Evolutionary conservation across 352 stramenopile species (phyloP).

Genomic region (Globisporangium takayamanum): DNA sequence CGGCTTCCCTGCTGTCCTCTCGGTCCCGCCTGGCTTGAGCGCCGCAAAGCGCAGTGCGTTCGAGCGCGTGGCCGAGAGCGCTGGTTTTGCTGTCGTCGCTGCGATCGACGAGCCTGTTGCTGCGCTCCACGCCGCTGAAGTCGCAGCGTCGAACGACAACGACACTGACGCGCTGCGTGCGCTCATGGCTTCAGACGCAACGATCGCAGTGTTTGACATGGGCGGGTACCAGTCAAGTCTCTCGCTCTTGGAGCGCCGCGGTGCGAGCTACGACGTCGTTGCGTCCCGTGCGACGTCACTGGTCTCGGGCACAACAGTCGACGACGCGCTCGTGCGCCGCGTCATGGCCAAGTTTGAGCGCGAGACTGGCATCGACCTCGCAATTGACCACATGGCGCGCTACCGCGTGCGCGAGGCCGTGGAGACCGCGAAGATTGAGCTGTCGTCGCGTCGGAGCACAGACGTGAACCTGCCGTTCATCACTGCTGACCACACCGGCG

Average conservation of each 20-base stretch:
- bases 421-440: slow-evolving; percentile 64
- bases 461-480: slow-evolving; percentile 78
- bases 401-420: slow-evolving; percentile 65
- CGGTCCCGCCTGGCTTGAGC: slow-evolving; percentile 31
- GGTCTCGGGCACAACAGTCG: slow-evolving; percentile 39
- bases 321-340: slow-evolving; percentile 41
- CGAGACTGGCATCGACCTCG: slow-evolving; percentile 57
- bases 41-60: slow-evolving; percentile 28
- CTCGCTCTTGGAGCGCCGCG: slow-evolving; percentile 37
- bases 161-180: neutral
- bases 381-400: slow-evolving; percentile 60
- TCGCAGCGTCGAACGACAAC: slow-evolving; percentile 24
- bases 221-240: slow-evolving; percentile 51
- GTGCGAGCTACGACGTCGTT: slow-evolving; percentile 28
- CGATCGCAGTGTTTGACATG: slow-evolving; percentile 67
- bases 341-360: slow-evolving; percentile 50
- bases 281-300: slow-evolving; percentile 24
- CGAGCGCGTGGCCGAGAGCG: slow-evolving; percentile 42
- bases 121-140: slow-evolving; percentile 46
- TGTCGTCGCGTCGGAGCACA: slow-evolving; percentile 43
- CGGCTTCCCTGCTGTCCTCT: slow-evolving; percentile 41
- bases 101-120: slow-evolving; percentile 59
- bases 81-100: slow-evolving; percentile 51
- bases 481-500: slow-evolving; percentile 55
- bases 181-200: slow-evolving; percentile 7